These are phyloP conservation scores for Puccinia polysora DNA, from an alignment of 1,284 basidiomycete species.

Conservation along the genomic window DNA sequence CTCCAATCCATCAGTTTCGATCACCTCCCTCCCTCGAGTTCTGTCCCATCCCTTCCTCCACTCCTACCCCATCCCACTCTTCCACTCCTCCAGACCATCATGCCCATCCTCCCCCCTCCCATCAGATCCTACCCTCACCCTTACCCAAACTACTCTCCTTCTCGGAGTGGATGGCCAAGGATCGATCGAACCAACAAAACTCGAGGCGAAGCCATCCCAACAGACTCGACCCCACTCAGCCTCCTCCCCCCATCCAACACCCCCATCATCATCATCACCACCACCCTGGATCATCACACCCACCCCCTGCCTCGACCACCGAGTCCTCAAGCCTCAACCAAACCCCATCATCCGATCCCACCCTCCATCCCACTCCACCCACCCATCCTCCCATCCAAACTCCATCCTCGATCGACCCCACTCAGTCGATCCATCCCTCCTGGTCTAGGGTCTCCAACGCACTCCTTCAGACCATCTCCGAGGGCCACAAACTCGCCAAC, in stretches of 20 bases:
- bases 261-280: no score
- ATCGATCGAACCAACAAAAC: conserved; percentile 95
- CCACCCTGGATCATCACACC: conserved; percentile 82
- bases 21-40: conserved; percentile 46
- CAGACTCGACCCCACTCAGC: background rate
- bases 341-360: conserved; percentile 83
- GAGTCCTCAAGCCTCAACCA: conserved; percentile 93
- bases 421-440: no score
- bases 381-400: no score
- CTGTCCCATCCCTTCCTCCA: conserved; percentile 65
- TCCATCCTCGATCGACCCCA: no score
- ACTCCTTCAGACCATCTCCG: no score
- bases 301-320: conserved; percentile 90
- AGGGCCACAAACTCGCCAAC: conserved; percentile 89
- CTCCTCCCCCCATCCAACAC: conserved; percentile 64
- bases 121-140: conserved; percentile 74
- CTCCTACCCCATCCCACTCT: conserved; percentile 88
- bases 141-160: conserved; percentile 73
- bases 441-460: no score
- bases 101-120: no score
- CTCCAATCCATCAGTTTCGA: background rate
- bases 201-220: no score
- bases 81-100: no score
- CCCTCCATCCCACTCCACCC: no score
- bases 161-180: conserved; percentile 87